Conservation (phyloP, 176 grass and related monocot species). For the Themeda triandra region DNA sequence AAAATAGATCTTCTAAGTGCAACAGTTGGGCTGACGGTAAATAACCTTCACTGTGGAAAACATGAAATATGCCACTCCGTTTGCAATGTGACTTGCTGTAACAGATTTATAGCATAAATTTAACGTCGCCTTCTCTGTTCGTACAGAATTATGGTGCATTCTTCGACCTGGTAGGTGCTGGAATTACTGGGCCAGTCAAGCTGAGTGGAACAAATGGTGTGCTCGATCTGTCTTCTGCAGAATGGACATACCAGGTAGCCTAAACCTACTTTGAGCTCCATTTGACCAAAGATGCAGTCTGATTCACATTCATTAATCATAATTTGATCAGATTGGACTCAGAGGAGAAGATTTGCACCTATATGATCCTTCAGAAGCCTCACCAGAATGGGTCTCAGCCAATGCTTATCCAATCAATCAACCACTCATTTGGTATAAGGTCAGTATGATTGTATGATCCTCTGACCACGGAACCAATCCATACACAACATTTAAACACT, state of each 20-base stretch:
- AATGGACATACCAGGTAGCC: slow-evolving; percentile 91
- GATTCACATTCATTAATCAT: slow-evolving; percentile 19
- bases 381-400: slow-evolving; percentile 69
- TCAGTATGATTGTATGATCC: slow-evolving; percentile 49
- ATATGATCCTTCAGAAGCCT: slow-evolving; percentile 56
- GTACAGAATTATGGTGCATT: slow-evolving; percentile 94
- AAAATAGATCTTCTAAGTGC: slow-evolving; percentile 95
- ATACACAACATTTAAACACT: background rate
- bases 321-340: slow-evolving; percentile 69
- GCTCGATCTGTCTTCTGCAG: slow-evolving; percentile 62
- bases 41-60: slow-evolving; percentile 10
- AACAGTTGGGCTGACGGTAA: slow-evolving; percentile 89
- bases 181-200: slow-evolving; percentile 88
- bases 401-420: slow-evolving; percentile 63
- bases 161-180: slow-evolving; percentile 87
- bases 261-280: background rate
- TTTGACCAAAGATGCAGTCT: background rate
- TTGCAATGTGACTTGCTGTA: background rate
- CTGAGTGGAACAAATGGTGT: slow-evolving; percentile 59
- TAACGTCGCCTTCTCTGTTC: background rate
- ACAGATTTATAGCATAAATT: background rate
- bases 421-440: slow-evolving; percentile 96
- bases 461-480: background rate
- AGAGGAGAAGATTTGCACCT: slow-evolving; percentile 65
- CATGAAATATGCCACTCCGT: slow-evolving; percentile 5